Conservation (phyloP, 2,329 filamentous ascomycete genomes). For the Fusarium bactridioides region DNA sequence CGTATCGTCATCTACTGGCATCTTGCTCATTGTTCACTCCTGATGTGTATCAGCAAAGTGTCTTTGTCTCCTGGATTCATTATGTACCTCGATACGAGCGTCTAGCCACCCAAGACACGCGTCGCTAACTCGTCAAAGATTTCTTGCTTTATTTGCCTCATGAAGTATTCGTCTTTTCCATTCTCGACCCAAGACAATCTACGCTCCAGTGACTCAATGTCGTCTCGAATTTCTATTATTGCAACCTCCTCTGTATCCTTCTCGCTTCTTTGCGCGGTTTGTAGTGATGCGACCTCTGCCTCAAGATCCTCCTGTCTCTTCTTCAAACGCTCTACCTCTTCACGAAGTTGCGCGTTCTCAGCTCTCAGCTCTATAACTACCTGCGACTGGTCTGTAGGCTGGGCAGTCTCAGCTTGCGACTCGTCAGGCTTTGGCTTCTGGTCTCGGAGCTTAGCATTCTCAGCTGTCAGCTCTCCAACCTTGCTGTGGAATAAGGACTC, state of each 20-base stretch:
- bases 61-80: neutral
- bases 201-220: neutral
- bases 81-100: neutral
- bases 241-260: neutral
- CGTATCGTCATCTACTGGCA: neutral
- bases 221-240: neutral
- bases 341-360: neutral
- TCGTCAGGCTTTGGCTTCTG: neutral
- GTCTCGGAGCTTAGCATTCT: neutral
- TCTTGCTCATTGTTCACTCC: neutral
- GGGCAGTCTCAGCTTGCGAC: neutral
- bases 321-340: neutral
- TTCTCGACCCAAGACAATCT: neutral
- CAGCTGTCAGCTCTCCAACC: neutral
- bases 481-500: neutral
- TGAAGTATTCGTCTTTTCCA: neutral
- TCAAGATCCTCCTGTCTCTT: neutral
- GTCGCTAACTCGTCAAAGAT: neutral
- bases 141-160: neutral
- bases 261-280: neutral
- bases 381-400: neutral
- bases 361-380: neutral
- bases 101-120: neutral
- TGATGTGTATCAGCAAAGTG: neutral
- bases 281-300: neutral